Evolutionary conservation across 169 alveolate species (phyloP), one percentile per base, ranked within the genome.

Genomic region (Eimeria praecox): DNA sequence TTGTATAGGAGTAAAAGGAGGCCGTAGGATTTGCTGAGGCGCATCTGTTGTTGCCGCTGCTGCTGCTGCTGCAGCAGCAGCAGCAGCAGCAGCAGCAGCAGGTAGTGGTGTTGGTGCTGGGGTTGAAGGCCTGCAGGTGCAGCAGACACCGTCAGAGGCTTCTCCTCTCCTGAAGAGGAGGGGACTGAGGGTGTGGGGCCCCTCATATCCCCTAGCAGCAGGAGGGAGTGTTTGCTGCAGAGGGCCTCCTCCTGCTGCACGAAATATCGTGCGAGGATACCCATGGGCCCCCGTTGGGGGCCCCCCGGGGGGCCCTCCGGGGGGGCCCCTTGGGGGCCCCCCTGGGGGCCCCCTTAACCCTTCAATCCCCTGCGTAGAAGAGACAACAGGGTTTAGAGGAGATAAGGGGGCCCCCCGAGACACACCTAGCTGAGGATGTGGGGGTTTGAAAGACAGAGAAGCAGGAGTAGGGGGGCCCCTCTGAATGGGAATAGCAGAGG

Each of bases 381-480:
- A n/a, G 87, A 33, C 87, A 3, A n/a, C 8, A 12, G 87, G 62
- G 38, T 44, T 42, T 0, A 38, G 22, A 77, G 87, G 18, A 9
- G 18, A 38, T 62, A 44, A 38, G 24, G 59, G 54, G 87, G 62
- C 62, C 59, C 87, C 87, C 62, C 87, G 56, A 62, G 87, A 1
- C 38, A 35, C 59, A 56, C 87, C 87, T n/a, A 24, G 87, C 35
- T 10, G 83, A 46, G 49, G 59, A 5, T 38, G 40, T 62, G 33
- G 18, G 33, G 54, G 62, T 9, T 20, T 20, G n/a, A 59, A 1
- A n/a, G 69, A n/a, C 30, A 9, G 30, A 3, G 69, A 0, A 59
- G 20, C 8, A 59, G 27, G n/a, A 20, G 69, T 18, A n/a, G 0
- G 12, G 69, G 69, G 69, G 69, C 8, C 69, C 69, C 69, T n/a